Base-by-base conservation (phyloP, 2,329 filamentous ascomycete genomes). In the Diaporthe destruens region DNA sequence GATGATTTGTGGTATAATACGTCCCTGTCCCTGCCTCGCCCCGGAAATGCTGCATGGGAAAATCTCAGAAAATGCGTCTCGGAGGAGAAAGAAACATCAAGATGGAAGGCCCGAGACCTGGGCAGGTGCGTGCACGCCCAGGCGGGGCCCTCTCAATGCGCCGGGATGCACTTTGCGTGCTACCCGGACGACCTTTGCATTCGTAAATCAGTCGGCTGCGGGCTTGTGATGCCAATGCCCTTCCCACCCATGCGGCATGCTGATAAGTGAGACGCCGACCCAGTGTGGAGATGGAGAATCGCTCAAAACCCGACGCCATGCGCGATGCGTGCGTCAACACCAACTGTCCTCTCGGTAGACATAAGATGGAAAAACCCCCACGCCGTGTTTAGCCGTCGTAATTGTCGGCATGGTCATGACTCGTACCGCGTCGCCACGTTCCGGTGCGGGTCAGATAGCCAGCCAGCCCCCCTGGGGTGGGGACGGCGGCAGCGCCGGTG, bases 1-100 rank as follows among this genome's bases (percentile, higher is more conserved):
- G 57, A 69, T 56, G 32, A 56, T 32, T 47, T 68, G 59, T 74
- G 72, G 71, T 74, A 74, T 74, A 72, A 72, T 29, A 69, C 67
- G 55, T 70, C 42, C 71, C 72, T 23, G 18, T 56, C 71, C 71
- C 39, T 20, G 36, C 36, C 63, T 65, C 69, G 66, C 67, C 72
- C 11, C 54, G 66, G 36, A 72, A 74, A 74, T 74, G 72, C 71
- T 72, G 54, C 16, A 34, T 8, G 47, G 6, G 47, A 59, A 47
- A 20, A 23, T 29, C 7, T 25, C 20, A 36, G 47, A n/a, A n/a
- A 9, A 59, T 44, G 57, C 69, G 56, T 29, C 36, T 18, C 18
- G 29, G 49, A 51, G 25, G 11, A 56, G 8, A 54, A 55, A 32
- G 69, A 23, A 20, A 39, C 51, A 8, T 32, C 57, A 11, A 44